Conservation (phyloP, 305 asterid species). For the Fraxinus nigra region DNA sequence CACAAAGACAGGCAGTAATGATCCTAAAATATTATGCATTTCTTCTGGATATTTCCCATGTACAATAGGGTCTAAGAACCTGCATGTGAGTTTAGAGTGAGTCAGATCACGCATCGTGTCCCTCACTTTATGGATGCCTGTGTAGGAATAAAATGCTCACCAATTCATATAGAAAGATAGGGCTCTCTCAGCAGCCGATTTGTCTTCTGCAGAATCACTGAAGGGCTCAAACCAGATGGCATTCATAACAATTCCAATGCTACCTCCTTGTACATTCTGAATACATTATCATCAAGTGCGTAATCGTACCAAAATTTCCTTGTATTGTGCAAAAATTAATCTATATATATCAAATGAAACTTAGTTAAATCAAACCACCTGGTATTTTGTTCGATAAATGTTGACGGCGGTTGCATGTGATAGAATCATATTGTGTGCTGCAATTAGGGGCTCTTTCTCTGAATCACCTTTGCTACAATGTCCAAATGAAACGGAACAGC, state of each 20-base stretch:
- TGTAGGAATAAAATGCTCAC: constrained; percentile 21
- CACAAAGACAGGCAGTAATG: constrained; percentile 40
- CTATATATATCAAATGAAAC: neutral
- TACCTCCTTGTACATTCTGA: constrained; percentile 49
- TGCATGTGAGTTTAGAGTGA: constrained; percentile 18
- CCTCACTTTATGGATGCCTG: neutral
- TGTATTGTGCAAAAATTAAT: neutral
- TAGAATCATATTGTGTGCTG: constrained; percentile 59
- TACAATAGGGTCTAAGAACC: constrained; percentile 62
- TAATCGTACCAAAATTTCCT: neutral
- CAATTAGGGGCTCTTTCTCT: constrained; percentile 49
- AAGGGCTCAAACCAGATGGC: constrained; percentile 51
- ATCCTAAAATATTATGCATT: constrained; percentile 43
- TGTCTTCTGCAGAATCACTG: constrained; percentile 55
- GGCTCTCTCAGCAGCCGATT: constrained; percentile 58
- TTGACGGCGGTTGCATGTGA: constrained; percentile 52
- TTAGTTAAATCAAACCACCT: constrained; percentile 28
- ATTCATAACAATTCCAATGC: constrained; percentile 49
- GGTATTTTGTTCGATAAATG: constrained; percentile 44
- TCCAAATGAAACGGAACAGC: constrained; percentile 48
- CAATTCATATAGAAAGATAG: constrained; percentile 53
- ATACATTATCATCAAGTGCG: neutral
- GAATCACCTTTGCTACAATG: constrained; percentile 54
- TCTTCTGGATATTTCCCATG: constrained; percentile 59
- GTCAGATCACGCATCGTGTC: neutral